These are phyloP conservation scores for Oenanthe sinensis DNA, from an alignment of 129 eudicot species.

Conservation along the genomic window DNA sequence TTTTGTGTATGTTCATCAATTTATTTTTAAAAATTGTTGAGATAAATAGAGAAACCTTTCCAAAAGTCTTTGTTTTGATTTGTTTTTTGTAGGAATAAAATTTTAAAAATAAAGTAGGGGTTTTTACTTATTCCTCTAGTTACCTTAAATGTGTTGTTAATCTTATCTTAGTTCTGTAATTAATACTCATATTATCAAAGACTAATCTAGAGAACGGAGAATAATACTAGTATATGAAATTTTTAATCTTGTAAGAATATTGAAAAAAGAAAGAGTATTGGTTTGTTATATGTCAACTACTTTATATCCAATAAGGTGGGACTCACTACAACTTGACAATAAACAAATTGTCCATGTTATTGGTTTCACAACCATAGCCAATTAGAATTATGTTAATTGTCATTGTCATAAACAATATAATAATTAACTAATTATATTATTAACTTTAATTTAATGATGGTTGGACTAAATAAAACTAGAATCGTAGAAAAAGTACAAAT, in stretches of 20 bases:
- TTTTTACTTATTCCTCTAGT: too few species aligned
- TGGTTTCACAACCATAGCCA: constrained; percentile 8
- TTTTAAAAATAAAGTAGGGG: neutral
- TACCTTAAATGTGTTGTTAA: too few species aligned
- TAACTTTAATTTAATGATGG: neutral
- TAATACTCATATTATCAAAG: neutral
- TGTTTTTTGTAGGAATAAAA: too few species aligned
- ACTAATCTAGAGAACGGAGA: neutral
- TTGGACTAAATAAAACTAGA: neutral
- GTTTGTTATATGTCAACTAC: constrained; percentile 7
- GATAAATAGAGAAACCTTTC: too few species aligned
- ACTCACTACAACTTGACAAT: neutral
- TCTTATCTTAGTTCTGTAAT: neutral
- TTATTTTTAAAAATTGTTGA: too few species aligned
- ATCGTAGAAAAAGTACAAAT: neutral
- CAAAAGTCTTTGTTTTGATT: too few species aligned
- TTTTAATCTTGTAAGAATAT: neutral
- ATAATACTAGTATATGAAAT: neutral
- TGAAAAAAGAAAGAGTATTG: neutral
- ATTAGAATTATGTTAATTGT: neutral
- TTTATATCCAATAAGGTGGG: constrained; percentile 6
- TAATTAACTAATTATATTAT: neutral
- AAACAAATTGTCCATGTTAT: neutral
- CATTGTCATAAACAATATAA: neutral
- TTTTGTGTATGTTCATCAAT: too few species aligned